Percentiles rank a stretch among this genome's conserved stretches.
Evolutionary conservation across 495 filamentous ascomycete genomes (phyloP).

Genomic region (Neurospora sp.): DNA sequence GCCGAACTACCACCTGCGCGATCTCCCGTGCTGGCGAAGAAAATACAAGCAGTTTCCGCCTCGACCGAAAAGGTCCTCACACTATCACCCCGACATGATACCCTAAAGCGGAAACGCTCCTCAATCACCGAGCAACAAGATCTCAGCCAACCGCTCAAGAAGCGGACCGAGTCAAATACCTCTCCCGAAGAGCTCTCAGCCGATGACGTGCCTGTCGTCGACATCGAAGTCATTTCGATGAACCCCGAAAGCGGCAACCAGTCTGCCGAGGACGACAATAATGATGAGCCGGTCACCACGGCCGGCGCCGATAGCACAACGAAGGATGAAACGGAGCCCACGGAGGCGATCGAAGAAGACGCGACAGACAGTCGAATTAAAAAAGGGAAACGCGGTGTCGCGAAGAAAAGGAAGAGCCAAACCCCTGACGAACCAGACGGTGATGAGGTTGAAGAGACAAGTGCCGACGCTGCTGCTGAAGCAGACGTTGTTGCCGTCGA

Average conservation of each 20-base stretch:
- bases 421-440: constrained; percentile 20
- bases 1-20: constrained; percentile 5
- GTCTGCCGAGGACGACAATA: constrained; percentile 30
- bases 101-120: constrained; percentile 42
- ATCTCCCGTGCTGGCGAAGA: constrained; percentile 19
- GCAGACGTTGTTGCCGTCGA: constrained; percentile 20
- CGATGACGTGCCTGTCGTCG: constrained; percentile 32
- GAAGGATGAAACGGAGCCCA: constrained; percentile 12
- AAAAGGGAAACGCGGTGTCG: constrained; percentile 30
- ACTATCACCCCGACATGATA: constrained; percentile 11
- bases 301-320: constrained; percentile 3
- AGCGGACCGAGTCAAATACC: constrained; percentile 46
- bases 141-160: constrained; percentile 42
- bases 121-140: constrained; percentile 36
- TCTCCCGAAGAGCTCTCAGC: constrained; percentile 19
- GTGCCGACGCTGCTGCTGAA: constrained; percentile 20
- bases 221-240: constrained; percentile 31
- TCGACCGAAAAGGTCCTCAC: constrained; percentile 8
- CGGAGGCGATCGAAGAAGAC: constrained; percentile 22
- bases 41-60: constrained; percentile 12
- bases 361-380: constrained; percentile 15
- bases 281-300: constrained; percentile 10
- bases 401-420: constrained; percentile 30
- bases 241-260: constrained; percentile 30
- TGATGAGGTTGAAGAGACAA: constrained; percentile 20